Evolutionary conservation across 768 basidiomycete genomes (phyloP), one percentile per base, ranked within the genome.

Genomic region (Lyophyllum atratum): DNA sequence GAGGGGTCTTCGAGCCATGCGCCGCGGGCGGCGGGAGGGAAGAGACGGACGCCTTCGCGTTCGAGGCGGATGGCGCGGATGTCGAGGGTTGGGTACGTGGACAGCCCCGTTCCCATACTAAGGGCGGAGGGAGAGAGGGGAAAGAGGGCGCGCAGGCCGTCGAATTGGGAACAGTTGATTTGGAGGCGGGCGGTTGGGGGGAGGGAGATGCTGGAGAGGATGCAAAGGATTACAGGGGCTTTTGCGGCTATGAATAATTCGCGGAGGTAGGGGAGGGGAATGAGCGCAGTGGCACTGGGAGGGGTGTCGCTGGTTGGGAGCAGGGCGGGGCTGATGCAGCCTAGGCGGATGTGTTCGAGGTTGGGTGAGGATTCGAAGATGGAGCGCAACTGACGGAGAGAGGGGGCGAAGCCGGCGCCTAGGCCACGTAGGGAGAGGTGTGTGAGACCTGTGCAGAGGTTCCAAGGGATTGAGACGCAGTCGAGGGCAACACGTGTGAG

Each of bases 391-490:
- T 76, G 69, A 17, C 60, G 37, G 17, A 74, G 49, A 3, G 76
- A 69, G 17, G 76, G 77, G 7, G 69, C 72, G 40, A 64, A 65
- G 2, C 68, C 67, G 8, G 67, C 52, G 33, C 55, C 55, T 10
- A 76, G 67, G 0, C 73, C 69, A 34, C 72, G 70, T 11, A 80
- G 61, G 14, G 70, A 68, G 15, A 80, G 67, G 47, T 72, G 64
- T 19, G 69, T 69, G 31, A 80, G 67, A 34, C 66, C 60, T 0
- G 52, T 43, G 57, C 72, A 76, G 15, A 60, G 58, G n/a, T 71
- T 58, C 75, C 75, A 78, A 8, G 54, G 64, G 0, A 79, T 58
- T 0, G 74, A 64, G 22, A 78, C 71, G 21, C 72, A 62, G 33
- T 74, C 70, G 2, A 80, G 68, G 0, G 59, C 58, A 34, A 80